Percentiles rank a stretch among this genome's conserved stretches.
phyloP scores from a whole-genome alignment of 2,329 filamentous ascomycete genomes.

The Pseudocercospora cruenta region DNA sequence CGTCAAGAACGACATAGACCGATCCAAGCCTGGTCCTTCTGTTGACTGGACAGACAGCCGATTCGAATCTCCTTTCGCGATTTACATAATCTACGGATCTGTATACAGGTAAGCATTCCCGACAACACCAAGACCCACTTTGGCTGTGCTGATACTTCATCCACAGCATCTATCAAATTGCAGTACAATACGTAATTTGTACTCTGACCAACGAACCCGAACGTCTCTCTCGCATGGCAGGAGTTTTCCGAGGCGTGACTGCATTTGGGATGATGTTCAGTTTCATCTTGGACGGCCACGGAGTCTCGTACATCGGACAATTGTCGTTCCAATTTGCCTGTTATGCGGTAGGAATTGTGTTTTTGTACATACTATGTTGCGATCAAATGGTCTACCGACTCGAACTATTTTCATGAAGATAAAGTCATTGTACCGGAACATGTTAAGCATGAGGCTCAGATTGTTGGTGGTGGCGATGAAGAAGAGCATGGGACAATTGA shows the following conservation, averaged over 20 bases:
- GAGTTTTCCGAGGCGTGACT: constrained; percentile 9
- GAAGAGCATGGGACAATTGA: background rate
- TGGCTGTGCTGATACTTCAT: background rate
- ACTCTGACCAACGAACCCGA: constrained; percentile 18
- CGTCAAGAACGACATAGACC: constrained; percentile 17
- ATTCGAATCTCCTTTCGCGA: constrained; percentile 17
- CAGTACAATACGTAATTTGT: constrained; percentile 9
- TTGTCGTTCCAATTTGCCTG: constrained; percentile 8
- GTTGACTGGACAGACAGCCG: constrained; percentile 22
- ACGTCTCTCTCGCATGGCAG: constrained; percentile 12
- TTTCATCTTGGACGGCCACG: constrained; percentile 16
- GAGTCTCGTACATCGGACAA: constrained; percentile 8
- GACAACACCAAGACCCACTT: too few species aligned
- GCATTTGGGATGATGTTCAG: constrained; percentile 15
- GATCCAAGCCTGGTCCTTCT: constrained; percentile 14
- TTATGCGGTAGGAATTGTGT: constrained; percentile 9
- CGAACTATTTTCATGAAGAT: constrained; percentile 16
- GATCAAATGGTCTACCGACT: constrained; percentile 6
- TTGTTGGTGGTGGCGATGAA: background rate
- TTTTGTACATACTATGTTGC: constrained; percentile 10
- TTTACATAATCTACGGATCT: constrained; percentile 20
- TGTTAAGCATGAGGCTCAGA: constrained; percentile 12
- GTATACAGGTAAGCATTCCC: constrained; percentile 4
- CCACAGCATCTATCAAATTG: constrained; percentile 15
- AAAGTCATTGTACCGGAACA: constrained; percentile 15